phyloP scores from a whole-genome alignment of 2,329 filamentous ascomycete genomes.

The Trichoderma endophyticum region DNA sequence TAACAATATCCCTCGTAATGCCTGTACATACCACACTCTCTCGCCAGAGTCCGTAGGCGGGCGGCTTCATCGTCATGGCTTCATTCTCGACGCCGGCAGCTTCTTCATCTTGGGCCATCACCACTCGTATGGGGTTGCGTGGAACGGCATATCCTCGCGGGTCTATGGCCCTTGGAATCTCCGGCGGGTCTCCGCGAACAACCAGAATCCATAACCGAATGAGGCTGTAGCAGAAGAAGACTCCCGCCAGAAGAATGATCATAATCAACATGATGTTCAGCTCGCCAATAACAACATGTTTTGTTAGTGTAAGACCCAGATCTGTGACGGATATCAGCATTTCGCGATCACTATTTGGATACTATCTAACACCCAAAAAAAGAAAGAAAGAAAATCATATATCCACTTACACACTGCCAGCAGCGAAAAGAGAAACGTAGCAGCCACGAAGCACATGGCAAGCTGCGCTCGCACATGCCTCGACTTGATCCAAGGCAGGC shows the following conservation, averaged over 20 bases:
- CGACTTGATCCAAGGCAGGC: constrained; percentile 55
- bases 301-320: constrained; percentile 66
- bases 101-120: constrained; percentile 72
- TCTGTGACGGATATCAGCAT: constrained; percentile 47
- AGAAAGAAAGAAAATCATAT: background rate
- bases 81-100: constrained; percentile 55
- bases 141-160: constrained; percentile 68
- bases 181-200: constrained; percentile 42
- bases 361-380: background rate
- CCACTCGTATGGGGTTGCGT: constrained; percentile 69
- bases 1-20: background rate
- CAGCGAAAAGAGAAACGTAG: constrained; percentile 56
- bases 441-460: constrained; percentile 62
- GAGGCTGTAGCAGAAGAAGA: constrained; percentile 78
- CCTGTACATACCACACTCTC: constrained; percentile 68
- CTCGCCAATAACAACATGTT: constrained; percentile 61
- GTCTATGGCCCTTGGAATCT: constrained; percentile 42
- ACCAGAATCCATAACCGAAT: constrained; percentile 69
- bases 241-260: constrained; percentile 67
- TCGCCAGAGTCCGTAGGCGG: constrained; percentile 82
- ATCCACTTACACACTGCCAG: constrained; percentile 62
- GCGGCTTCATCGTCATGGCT: constrained; percentile 61
- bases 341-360: background rate
- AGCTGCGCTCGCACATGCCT: constrained; percentile 53
- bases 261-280: constrained; percentile 79